phyloP scores from a whole-genome alignment of 345 rosid species.

The Eucalyptus regnans region DNA sequence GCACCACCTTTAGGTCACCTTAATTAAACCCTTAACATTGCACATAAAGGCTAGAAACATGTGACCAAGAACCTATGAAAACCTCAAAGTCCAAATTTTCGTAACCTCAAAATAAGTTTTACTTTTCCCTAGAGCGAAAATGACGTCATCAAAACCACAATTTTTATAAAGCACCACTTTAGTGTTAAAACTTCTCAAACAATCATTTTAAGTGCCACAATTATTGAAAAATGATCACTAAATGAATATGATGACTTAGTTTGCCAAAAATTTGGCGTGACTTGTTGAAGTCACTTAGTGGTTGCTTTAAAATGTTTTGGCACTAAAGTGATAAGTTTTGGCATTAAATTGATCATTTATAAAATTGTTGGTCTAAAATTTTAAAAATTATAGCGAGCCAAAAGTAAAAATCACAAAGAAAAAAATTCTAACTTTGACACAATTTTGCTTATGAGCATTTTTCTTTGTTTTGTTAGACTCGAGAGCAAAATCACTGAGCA shows the following conservation, averaged over 20 bases:
- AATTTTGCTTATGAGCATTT: no score
- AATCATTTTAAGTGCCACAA: background rate
- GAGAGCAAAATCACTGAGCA: background rate
- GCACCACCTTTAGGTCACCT: background rate
- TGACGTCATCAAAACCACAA: background rate
- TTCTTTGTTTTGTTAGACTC: background rate
- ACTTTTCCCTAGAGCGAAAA: rapidly evolving
- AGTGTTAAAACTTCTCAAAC: background rate
- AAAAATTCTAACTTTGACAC: background rate
- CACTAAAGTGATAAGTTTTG: background rate
- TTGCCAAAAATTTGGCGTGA: rapidly evolving
- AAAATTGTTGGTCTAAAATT: background rate
- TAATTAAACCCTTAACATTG: background rate
- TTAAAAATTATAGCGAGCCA: background rate
- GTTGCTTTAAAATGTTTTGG: background rate
- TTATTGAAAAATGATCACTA: background rate
- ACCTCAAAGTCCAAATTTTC: background rate
- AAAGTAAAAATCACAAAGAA: background rate
- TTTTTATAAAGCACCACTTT: background rate
- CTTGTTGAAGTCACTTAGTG: background rate
- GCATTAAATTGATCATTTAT: background rate
- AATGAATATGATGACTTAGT: background rate
- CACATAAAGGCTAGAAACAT: background rate
- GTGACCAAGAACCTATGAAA: background rate
- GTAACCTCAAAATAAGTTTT: background rate